Evolutionary conservation across 1,284 basidiomycete genomes (phyloP).

Genomic region (Pterulicium gracile): DNA sequence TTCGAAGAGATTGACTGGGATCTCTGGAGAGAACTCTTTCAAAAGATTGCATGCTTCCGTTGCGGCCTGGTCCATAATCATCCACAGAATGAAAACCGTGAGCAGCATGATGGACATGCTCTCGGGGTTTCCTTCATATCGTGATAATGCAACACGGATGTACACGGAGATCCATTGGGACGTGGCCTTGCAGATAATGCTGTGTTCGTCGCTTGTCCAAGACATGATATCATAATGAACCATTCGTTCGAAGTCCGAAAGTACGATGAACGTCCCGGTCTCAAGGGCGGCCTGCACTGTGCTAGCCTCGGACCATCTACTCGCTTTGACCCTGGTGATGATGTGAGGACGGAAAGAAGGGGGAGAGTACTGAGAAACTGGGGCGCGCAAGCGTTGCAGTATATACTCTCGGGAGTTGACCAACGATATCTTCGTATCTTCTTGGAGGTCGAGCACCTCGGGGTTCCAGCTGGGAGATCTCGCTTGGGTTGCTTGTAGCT

Average conservation of each 20-base stretch:
- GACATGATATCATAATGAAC: conserved; percentile 10
- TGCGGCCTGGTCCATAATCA: conserved; percentile 29
- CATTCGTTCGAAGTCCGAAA: conserved; percentile 26
- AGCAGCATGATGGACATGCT: conserved; percentile 30
- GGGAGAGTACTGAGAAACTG: background rate
- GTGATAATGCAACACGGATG: conserved; percentile 13
- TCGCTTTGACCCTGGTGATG: background rate
- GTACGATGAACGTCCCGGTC: conserved; percentile 12
- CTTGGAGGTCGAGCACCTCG: background rate
- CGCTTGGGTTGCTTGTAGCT: background rate
- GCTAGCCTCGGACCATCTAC: background rate
- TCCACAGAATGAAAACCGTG: conserved; percentile 31
- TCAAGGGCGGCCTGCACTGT: no score
- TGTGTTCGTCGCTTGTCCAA: background rate
- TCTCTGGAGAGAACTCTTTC: conserved; percentile 31
- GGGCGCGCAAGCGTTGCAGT: background rate
- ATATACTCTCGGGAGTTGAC: background rate
- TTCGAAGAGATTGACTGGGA: conserved; percentile 24
- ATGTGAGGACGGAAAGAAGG: background rate
- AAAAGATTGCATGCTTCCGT: conserved; percentile 24
- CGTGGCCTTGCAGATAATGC: background rate
- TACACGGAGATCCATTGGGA: conserved; percentile 18
- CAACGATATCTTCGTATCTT: background rate
- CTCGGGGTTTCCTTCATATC: conserved; percentile 28
- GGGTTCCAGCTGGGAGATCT: background rate